Evolutionary conservation across 495 filamentous ascomycete species (phyloP).

Genomic region (Umbilicaria muhlenbergii): DNA sequence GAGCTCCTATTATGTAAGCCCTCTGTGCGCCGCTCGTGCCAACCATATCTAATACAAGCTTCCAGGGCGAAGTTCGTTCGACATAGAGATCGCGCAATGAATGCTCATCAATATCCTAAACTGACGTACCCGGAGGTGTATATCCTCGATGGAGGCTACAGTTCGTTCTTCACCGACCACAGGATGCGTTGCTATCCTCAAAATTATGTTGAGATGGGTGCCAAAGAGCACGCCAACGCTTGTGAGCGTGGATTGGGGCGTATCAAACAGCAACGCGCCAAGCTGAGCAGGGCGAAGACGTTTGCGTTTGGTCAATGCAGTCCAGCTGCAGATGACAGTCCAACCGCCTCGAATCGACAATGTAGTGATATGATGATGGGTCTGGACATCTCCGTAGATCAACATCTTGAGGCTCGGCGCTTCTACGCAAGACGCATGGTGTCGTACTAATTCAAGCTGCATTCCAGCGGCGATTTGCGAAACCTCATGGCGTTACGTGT

Average conservation of each 20-base stretch:
- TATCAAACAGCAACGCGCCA: conserved; percentile 59
- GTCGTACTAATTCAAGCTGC: conserved; percentile 19
- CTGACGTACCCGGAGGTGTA: conserved; percentile 93
- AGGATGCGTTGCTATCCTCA: conserved; percentile 73
- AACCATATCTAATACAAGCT: conserved; percentile 7
- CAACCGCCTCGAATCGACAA: conserved; percentile 47
- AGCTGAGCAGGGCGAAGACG: conserved; percentile 76
- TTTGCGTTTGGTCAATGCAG: conserved; percentile 75
- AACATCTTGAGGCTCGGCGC: conserved; percentile 37
- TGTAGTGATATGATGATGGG: conserved; percentile 18
- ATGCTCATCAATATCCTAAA: conserved; percentile 67
- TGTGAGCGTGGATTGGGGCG: conserved; percentile 90
- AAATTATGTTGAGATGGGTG: conserved; percentile 91
- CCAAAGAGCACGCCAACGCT: conserved; percentile 71
- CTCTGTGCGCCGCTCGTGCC: neutral
- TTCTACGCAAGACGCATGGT: conserved; percentile 52
- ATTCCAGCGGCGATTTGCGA: neutral
- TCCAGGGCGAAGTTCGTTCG: conserved; percentile 64
- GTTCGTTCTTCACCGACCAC: conserved; percentile 69
- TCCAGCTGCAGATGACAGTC: conserved; percentile 57
- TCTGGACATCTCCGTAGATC: conserved; percentile 35
- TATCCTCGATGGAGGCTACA: conserved; percentile 93
- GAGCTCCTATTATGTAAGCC: conserved; percentile 77
- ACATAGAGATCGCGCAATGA: conserved; percentile 66
- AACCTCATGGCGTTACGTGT: neutral